Percentiles rank a stretch among this genome's conserved stretches.
These are phyloP conservation scores for Penicillium sp. DNA, from an alignment of 2,329 filamentous ascomycete genomes.

Conservation along the genomic window DNA sequence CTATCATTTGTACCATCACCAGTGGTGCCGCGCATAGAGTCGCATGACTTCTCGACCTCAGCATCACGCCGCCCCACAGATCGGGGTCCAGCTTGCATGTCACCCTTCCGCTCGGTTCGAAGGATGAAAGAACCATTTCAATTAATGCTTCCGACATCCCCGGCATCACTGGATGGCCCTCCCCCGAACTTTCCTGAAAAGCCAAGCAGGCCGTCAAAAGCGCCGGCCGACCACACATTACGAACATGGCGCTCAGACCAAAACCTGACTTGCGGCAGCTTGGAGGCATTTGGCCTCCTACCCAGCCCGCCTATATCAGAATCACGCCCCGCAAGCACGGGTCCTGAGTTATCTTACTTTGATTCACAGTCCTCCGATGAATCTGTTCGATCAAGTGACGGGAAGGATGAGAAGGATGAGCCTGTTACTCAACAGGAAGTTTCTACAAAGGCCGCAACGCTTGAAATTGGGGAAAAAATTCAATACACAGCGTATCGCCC, in stretches of 20 bases:
- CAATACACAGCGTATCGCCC: slow-evolving; percentile 18
- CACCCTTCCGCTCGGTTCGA: slow-evolving; percentile 40
- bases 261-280: slow-evolving; percentile 30
- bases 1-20: slow-evolving; percentile 37
- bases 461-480: slow-evolving; percentile 2
- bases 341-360: slow-evolving; percentile 29
- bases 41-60: slow-evolving; percentile 28
- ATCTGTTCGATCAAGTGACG: not conserved
- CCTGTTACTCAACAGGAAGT: not conserved
- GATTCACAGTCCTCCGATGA: slow-evolving; percentile 14
- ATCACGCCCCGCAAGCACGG: slow-evolving; percentile 25
- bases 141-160: slow-evolving; percentile 35
- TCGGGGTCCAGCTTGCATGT: slow-evolving; percentile 28
- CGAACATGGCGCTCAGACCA: slow-evolving; percentile 39
- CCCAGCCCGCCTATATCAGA: slow-evolving; percentile 40
- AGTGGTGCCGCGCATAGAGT: slow-evolving; percentile 27
- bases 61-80: slow-evolving; percentile 27
- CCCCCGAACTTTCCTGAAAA: slow-evolving; percentile 16
- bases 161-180: slow-evolving; percentile 29
- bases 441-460: not conserved
- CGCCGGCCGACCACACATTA: slow-evolving; percentile 26
- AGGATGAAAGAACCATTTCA: slow-evolving; percentile 42
- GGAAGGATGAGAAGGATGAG: not conserved
- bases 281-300: slow-evolving; percentile 36
- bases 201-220: slow-evolving; percentile 17